Base-by-base conservation (phyloP, 2,329 filamentous ascomycete genomes). In the Colletotrichum zoysiae region DNA sequence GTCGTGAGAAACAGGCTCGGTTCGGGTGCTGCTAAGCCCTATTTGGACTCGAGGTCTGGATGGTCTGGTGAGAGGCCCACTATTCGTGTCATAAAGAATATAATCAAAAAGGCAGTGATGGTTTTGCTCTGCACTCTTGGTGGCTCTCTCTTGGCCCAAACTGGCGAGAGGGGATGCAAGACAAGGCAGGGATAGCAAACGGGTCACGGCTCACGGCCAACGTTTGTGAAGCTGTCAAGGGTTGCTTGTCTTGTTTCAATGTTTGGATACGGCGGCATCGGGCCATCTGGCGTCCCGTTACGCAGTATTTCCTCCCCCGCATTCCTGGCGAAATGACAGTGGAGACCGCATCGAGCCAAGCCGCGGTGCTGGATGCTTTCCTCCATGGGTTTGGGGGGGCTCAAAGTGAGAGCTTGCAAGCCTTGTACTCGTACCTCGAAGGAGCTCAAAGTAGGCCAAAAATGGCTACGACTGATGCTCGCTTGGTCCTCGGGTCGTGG, bases 11-110 rank as follows among this genome's bases (percentile, higher is more conserved):
- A 58, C 38, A 16, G 57, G 53, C 14, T 59, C 53, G 51, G 58
- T 26, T 46, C 38, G 12, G n/a, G 51, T n/a, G 58, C 67, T 48
- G 58, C 65, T 58, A 63, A 59, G 46, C 65, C 69, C 58, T 53
- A n/a, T 69, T 64, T n/a, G 53, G 51, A 64, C 51, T 40, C 51
- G 26, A 40, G 55, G 38, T 68, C 51, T 63, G 50, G 61, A 58
- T 62, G 64, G 67, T 68, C 69, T 59, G 65, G 65, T 64, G 65
- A 69, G 67, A 59, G 69, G 30, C 53, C 60, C 65, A 64, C 53
- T 64, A 35, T 69, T 64, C 58, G 38, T 63, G 53, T 69, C 65
- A 60, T 30, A 67, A 35, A 35, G 9, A 35, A 35, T 35, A 30
- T 30, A 30, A 53, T 46, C 53, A 20, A 46, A 46, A 46, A 12